Percentiles rank a stretch among this genome's conserved stretches.
Conservation (phyloP, 2,329 filamentous ascomycete genomes). For the Blumeria graminis region DNA sequence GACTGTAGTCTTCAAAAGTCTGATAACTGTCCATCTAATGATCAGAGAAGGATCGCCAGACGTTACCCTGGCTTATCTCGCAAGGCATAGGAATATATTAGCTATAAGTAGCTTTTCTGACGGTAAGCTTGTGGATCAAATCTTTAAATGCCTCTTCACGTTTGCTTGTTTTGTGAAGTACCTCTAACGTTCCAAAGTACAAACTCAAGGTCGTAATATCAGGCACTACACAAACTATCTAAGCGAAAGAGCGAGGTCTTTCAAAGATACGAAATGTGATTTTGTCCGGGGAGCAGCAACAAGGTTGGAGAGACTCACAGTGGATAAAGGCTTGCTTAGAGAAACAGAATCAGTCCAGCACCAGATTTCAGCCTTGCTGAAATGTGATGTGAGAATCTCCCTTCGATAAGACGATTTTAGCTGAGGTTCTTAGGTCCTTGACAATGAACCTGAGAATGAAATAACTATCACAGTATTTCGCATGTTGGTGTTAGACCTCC, state of each 20-base stretch:
- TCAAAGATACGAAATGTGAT: conserved; percentile 63
- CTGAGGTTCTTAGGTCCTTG: conserved; percentile 38
- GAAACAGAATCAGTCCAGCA: conserved; percentile 81
- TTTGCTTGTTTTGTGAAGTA: neutral
- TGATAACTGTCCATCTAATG: conserved; percentile 94
- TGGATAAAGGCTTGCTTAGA: conserved; percentile 77
- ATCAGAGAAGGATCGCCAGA: conserved; percentile 83
- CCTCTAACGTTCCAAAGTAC: conserved; percentile 33
- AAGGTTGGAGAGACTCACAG: conserved; percentile 58
- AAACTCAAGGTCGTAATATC: conserved; percentile 88
- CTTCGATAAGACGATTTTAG: neutral
- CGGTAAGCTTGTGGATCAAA: conserved; percentile 29
- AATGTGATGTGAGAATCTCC: conserved; percentile 51
- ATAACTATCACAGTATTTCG: conserved; percentile 89
- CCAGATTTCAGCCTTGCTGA: conserved; percentile 63
- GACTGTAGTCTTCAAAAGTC: conserved; percentile 97
- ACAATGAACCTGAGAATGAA: conserved; percentile 80
- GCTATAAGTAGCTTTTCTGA: conserved; percentile 82
- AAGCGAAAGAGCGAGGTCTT: conserved; percentile 57
- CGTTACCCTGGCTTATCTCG: conserved; percentile 63
- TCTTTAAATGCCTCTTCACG: no score
- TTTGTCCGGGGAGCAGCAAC: conserved; percentile 69
- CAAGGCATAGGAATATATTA: conserved; percentile 59
- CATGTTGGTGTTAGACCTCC: conserved; percentile 66
- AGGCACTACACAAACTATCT: conserved; percentile 78